Percentiles rank a stretch among this genome's conserved stretches.
Evolutionary conservation across 352 stramenopile genomes (phyloP).

Genomic region (Pythium apleroticum): DNA sequence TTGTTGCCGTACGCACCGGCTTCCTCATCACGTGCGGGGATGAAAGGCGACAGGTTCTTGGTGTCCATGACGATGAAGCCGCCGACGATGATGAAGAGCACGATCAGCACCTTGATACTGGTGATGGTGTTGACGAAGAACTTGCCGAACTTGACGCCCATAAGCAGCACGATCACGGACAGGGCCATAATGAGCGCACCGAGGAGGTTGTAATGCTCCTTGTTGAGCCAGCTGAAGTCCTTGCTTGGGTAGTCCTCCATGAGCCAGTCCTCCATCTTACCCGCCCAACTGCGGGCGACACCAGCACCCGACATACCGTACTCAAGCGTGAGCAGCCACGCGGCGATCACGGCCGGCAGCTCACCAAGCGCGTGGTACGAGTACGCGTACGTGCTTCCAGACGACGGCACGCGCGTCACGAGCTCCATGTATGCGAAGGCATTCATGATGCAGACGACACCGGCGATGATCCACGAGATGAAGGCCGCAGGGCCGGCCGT

Average conservation of each 20-base stretch:
- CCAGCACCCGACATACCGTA: constrained; percentile 90
- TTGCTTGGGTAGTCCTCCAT: constrained; percentile 36
- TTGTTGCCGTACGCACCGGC: constrained; percentile 33
- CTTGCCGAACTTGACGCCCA: constrained; percentile 87
- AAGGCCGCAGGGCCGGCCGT: constrained; percentile 75
- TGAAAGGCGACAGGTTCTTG: constrained; percentile 83
- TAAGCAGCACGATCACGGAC: constrained; percentile 67
- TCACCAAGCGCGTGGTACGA: constrained; percentile 91
- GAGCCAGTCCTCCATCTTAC: constrained; percentile 82
- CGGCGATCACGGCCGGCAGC: constrained; percentile 87
- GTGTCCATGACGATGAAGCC: constrained; percentile 82
- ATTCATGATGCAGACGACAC: constrained; percentile 74
- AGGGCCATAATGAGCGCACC: constrained; percentile 65
- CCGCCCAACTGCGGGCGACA: constrained; percentile 90
- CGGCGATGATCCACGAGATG: constrained; percentile 79
- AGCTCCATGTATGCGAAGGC: constrained; percentile 91
- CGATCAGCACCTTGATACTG: constrained; percentile 73
- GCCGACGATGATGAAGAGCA: constrained; percentile 91
- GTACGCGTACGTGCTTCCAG: constrained; percentile 92
- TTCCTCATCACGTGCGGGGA: constrained; percentile 43
- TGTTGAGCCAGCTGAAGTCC: constrained; percentile 56
- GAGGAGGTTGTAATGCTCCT: constrained; percentile 55
- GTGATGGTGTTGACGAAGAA: constrained; percentile 87
- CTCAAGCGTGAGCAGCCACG: constrained; percentile 88
- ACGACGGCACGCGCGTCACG: constrained; percentile 80